Evolutionary conservation across 139 green algal species (phyloP), one percentile per base, ranked within the genome.

Genomic region (Desmodesmus armatus): DNA sequence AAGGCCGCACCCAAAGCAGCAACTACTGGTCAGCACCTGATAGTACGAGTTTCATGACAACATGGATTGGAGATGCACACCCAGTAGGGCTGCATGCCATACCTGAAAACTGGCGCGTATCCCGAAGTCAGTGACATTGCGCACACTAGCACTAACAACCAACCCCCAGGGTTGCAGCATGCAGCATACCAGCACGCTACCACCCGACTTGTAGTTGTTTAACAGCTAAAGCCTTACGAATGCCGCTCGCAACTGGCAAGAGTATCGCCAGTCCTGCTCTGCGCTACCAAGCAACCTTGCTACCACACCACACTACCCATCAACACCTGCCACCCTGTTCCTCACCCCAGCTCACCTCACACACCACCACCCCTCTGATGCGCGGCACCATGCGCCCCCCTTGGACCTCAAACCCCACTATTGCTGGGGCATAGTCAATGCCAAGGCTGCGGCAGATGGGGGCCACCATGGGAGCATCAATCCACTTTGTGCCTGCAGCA

Each of bases 281-380:
- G n/a, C n/a, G n/a, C n/a, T n/a, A n/a, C n/a, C n/a, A n/a, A n/a
- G n/a, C n/a, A n/a, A n/a, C n/a, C n/a, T n/a, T n/a, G n/a, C n/a
- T n/a, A n/a, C n/a, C n/a, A n/a, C n/a, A n/a, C n/a, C n/a, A n/a
- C n/a, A n/a, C n/a, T n/a, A n/a, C n/a, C n/a, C n/a, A n/a, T n/a
- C n/a, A n/a, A n/a, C n/a, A n/a, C n/a, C n/a, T n/a, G 21, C 1
- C 51, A 62, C 19, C 21, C 51, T 62, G 51, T 62, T 1, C 51
- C 51, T 62, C 0, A 62, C 19, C 51, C 19, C 19, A 19, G 23
- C 76, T 37, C 73, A 85, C 91, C 86, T 90, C 53, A 76, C 94
- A 97, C 51, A 98, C 87, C 21, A 98, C 95, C 31, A 98, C 91
- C 1, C 95, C 95, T 5, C 95, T 89, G 19, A 97, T 85, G 23